Evolutionary conservation across 1,139 yeast species (phyloP).

Genomic region (Diutina neorugosa): DNA sequence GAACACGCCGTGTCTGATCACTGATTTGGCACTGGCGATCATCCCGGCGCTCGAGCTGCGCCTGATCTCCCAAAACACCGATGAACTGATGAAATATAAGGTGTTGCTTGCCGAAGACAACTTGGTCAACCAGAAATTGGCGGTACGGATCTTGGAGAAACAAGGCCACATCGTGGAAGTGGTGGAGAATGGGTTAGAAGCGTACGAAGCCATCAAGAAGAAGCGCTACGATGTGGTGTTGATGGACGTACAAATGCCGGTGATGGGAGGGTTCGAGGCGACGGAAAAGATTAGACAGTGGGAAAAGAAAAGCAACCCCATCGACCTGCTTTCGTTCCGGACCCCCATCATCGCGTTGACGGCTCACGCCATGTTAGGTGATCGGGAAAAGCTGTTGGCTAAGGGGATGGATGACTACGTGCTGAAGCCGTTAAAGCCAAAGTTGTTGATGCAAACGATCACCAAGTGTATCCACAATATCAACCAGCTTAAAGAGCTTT

Average conservation of each 20-base stretch:
- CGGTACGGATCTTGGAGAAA: slow-evolving; percentile 70
- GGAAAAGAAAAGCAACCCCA: slow-evolving; percentile 74
- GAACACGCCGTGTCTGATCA: slow-evolving; percentile 73
- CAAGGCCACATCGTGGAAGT: slow-evolving; percentile 75
- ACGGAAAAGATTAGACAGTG: slow-evolving; percentile 77
- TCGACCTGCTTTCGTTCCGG: slow-evolving; percentile 49
- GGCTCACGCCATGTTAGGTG: slow-evolving; percentile 89
- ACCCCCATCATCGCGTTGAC: slow-evolving; percentile 84
- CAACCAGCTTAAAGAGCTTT: slow-evolving; percentile 43
- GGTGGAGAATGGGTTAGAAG: slow-evolving; percentile 78
- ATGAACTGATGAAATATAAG: slow-evolving; percentile 64
- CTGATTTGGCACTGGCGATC: slow-evolving; percentile 71
- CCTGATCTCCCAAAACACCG: slow-evolving; percentile 69
- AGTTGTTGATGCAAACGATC: slow-evolving; percentile 69
- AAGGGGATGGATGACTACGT: slow-evolving; percentile 90
- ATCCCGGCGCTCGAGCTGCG: slow-evolving; percentile 78
- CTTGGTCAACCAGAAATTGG: slow-evolving; percentile 75
- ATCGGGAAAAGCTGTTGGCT: slow-evolving; percentile 71
- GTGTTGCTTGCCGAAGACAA: slow-evolving; percentile 80
- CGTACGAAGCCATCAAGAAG: slow-evolving; percentile 64
- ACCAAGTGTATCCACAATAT: slow-evolving; percentile 70
- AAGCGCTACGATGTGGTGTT: slow-evolving; percentile 63
- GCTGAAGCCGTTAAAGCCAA: slow-evolving; percentile 78
- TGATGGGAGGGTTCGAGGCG: slow-evolving; percentile 90
- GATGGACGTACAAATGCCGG: slow-evolving; percentile 95